Base-by-base conservation (phyloP, 2,329 filamentous ascomycete genomes). In the Colletotrichum gloeosporioides region DNA sequence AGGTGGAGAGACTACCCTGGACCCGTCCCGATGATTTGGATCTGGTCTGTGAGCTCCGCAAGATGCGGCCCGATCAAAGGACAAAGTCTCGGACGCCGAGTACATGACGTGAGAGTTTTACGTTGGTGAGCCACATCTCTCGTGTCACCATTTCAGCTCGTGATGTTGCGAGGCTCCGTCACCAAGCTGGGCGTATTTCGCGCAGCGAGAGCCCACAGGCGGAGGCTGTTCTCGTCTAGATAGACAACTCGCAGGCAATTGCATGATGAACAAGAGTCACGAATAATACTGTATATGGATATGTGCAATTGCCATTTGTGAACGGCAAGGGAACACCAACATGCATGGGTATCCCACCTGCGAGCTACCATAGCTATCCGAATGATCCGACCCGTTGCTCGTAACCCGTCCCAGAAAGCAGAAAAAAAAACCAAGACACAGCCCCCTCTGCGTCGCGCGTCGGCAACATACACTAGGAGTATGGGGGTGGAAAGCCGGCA, bases 361-460 rank as follows among this genome's bases (percentile, higher is more conserved):
- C 73, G 69, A 77, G 44, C 74, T 74, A 70, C 57, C 69, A 62
- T 67, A 77, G 69, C 68, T 70, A 77, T 74, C 74, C 76, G 73
- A 73, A 77, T 74, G 66, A 70, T 49, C 69, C 69, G 44, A 76
- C 53, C 76, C 76, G n/a, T 69, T 73, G 66, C 69, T 77, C 76
- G 76, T 77, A 71, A 77, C 59, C 74, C 74, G 69, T 67, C 69
- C 74, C 66, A 71, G 64, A 69, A 36, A 39, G 63, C 32, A 63
- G 16, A 49, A 27, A 65, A 36, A 57, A 66, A 64, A 22, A 22
- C 22, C 15, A 57, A 59, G 22, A 62, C 69, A 77, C 53, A 49
- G 31, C 62, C 62, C 44, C 64, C 61, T 70, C 62, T 18, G 29
- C 44, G 49, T 32, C 44, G 18, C 67, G 62, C 63, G 49, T 55